Conservation (phyloP, 257 asterid species). For the Lithospermum erythrorhizon region DNA sequence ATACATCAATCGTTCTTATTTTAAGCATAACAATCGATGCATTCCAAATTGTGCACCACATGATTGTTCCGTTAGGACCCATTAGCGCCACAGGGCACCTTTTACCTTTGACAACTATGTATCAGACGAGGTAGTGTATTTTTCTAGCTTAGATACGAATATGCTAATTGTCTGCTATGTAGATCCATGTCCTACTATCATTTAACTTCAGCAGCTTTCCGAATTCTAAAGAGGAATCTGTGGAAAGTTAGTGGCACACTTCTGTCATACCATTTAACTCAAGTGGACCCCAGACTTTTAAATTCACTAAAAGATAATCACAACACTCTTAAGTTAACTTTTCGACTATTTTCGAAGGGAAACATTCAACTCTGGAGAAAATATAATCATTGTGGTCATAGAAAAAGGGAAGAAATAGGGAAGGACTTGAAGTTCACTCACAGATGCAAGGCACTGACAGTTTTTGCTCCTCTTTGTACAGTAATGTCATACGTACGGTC, state of each 20-base stretch:
- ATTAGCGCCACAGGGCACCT: too few relatives aligned
- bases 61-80: too few relatives aligned
- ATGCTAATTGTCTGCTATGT: neutral
- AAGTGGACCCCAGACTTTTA: neutral
- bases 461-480: slow-evolving; percentile 86
- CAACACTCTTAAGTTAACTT: neutral
- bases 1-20: too few relatives aligned
- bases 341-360: neutral
- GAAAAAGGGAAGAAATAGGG: neutral
- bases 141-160: too few relatives aligned
- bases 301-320: neutral
- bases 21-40: too few relatives aligned
- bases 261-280: neutral
- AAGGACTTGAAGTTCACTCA: slow-evolving; percentile 24
- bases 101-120: too few relatives aligned
- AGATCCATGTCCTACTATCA: neutral
- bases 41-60: too few relatives aligned
- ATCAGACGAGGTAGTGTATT: too few relatives aligned
- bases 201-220: neutral
- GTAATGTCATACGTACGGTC: slow-evolving; percentile 94
- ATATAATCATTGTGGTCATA: neutral
- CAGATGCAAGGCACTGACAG: slow-evolving; percentile 86
- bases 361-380: too few relatives aligned
- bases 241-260: neutral
- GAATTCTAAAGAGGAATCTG: neutral